phyloP scores from a whole-genome alignment of 768 basidiomycete genomes.

The Lactifluus pinguis region DNA sequence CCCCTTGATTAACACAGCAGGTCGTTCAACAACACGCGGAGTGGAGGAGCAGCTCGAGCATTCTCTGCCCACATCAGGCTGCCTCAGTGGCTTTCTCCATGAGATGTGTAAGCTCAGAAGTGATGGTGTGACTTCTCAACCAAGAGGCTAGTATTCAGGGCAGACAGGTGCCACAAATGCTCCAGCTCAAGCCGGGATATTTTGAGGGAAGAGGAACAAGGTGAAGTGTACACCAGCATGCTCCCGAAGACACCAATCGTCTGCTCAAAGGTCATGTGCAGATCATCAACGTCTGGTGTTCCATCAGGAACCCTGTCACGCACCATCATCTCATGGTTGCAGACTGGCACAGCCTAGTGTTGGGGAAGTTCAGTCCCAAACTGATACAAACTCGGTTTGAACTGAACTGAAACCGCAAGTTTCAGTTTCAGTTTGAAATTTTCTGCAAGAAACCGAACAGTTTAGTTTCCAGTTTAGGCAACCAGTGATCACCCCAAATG shows the following conservation, averaged over 20 bases:
- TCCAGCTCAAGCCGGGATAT: slow-evolving; percentile 79
- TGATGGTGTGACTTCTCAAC: slow-evolving; percentile 90
- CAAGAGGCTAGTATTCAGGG: slow-evolving; percentile 82
- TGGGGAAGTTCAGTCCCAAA: too few relatives aligned
- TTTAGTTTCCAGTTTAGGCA: too few relatives aligned
- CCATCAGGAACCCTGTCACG: slow-evolving; percentile 31
- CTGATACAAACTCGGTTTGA: too few relatives aligned
- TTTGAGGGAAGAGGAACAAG: slow-evolving; percentile 53
- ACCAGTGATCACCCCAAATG: too few relatives aligned
- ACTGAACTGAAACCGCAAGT: too few relatives aligned
- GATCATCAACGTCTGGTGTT: slow-evolving; percentile 42
- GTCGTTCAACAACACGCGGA: slow-evolving; percentile 76
- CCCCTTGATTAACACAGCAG: slow-evolving; percentile 65
- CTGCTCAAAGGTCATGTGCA: slow-evolving; percentile 33
- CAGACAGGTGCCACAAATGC: slow-evolving; percentile 77
- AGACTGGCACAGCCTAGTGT: slow-evolving; percentile 34
- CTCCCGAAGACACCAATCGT: slow-evolving; percentile 33
- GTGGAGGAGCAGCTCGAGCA: slow-evolving; percentile 56
- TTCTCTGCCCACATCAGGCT: slow-evolving; percentile 83
- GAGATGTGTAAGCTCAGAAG: slow-evolving; percentile 80
- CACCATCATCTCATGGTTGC: slow-evolving; percentile 35
- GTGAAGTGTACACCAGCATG: slow-evolving; percentile 35
- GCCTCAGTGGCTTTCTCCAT: slow-evolving; percentile 98
- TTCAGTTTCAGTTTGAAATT: too few relatives aligned
- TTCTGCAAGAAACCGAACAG: too few relatives aligned